phyloP scores from a whole-genome alignment of 805 yeast genomes.

The Millerozyma miso region DNA sequence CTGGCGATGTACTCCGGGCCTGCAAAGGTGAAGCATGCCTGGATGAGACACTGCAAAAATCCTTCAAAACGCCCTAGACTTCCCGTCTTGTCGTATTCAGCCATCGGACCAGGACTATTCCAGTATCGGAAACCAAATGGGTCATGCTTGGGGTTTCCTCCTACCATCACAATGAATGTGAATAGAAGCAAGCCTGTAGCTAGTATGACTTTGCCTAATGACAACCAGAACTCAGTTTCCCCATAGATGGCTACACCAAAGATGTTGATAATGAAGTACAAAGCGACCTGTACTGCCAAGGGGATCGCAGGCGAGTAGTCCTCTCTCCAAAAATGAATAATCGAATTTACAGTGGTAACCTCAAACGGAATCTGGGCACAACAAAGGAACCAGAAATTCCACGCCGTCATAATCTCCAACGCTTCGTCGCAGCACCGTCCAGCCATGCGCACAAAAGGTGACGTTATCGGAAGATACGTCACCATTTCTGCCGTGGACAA shows the following conservation, averaged over 20 bases:
- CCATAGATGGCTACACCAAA: conserved; percentile 77
- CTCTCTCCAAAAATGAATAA: conserved; percentile 77
- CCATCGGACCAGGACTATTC: conserved; percentile 38
- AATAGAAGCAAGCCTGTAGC: conserved; percentile 73
- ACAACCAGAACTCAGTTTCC: conserved; percentile 75
- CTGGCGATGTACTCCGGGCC: conserved; percentile 85
- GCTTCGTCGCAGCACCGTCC: conserved; percentile 76
- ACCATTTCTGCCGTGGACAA: conserved; percentile 76
- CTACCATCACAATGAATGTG: conserved; percentile 79
- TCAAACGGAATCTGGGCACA: conserved; percentile 81
- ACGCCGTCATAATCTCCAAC: conserved; percentile 69
- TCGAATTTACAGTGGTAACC: conserved; percentile 73
- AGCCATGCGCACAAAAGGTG: conserved; percentile 73
- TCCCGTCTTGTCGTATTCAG: conserved; percentile 37
- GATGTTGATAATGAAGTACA: conserved; percentile 61
- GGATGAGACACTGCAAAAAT: conserved; percentile 61
- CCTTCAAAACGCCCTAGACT: conserved; percentile 65
- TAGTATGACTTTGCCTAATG: conserved; percentile 62
- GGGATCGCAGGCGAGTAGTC: conserved; percentile 72
- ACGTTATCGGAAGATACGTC: conserved; percentile 67
- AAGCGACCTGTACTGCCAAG: conserved; percentile 56
- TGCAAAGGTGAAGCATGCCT: conserved; percentile 75
- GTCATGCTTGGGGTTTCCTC: conserved; percentile 73
- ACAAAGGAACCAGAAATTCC: conserved; percentile 75
- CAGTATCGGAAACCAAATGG: conserved; percentile 48